Conservation (phyloP, 176 grass and related monocot species). For the maize (Zea mays) region Zm-B73-REFERENCE-NAM-5.0 NC_050099.1:38436001-38436500, state of each 20-base stretch:
- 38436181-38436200: constrained; percentile 67
- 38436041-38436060: constrained; percentile 29
- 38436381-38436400: constrained; percentile 36
- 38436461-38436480: constrained; percentile 33
- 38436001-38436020: constrained; percentile 72
- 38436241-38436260: constrained; percentile 32
- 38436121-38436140: constrained; percentile 75
- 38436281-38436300: constrained; percentile 39
- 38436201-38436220: constrained; percentile 47
- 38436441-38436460: neutral
- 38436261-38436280: constrained; percentile 33
- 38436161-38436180: constrained; percentile 57
- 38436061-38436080: constrained; percentile 41
- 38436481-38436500: neutral
- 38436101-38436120: constrained; percentile 53
- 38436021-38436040: constrained; percentile 77
- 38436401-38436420: constrained; percentile 34
- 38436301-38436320: constrained; percentile 47
- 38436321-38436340: constrained; percentile 58
- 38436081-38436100: constrained; percentile 58
- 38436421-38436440: constrained; percentile 11
- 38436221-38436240: constrained; percentile 36
- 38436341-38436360: constrained; percentile 54
- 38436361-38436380: constrained; percentile 72
- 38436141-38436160: constrained; percentile 45